phyloP scores from a whole-genome alignment of 306 rosid species.

The Sesbania bispinosa region DNA sequence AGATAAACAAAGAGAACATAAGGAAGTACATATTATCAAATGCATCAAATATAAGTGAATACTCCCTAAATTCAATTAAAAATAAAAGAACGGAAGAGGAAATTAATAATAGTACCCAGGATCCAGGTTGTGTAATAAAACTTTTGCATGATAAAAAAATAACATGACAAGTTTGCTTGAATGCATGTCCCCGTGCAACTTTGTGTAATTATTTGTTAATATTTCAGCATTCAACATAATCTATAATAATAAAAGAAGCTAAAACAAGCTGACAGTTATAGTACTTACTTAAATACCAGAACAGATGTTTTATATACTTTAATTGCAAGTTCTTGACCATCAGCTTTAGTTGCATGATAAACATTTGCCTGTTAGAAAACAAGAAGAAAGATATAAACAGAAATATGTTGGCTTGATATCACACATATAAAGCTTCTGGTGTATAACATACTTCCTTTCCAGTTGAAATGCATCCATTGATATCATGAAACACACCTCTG shows the following conservation, averaged over 20 bases:
- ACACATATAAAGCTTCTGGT: background rate
- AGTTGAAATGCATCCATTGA: constrained; percentile 93
- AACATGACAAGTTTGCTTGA: background rate
- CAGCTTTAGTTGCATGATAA: constrained; percentile 83
- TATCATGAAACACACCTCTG: constrained; percentile 76
- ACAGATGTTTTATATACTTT: constrained; percentile 89
- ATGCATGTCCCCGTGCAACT: background rate
- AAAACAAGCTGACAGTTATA: constrained; percentile 13
- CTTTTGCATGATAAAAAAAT: background rate
- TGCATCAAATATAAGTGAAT: background rate
- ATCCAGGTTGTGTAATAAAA: background rate
- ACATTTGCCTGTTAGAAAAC: constrained; percentile 74
- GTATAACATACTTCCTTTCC: constrained; percentile 75
- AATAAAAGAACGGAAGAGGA: background rate
- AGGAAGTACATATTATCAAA: too few species aligned
- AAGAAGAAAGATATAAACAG: background rate
- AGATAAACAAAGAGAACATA: too few species aligned
- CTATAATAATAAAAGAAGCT: background rate
- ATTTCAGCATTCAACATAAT: background rate
- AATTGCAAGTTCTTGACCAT: constrained; percentile 80
- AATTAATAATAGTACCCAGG: background rate
- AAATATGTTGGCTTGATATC: constrained; percentile 2
- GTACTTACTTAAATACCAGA: constrained; percentile 78
- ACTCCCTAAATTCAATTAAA: background rate
- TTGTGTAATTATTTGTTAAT: background rate